Conservation (phyloP, 768 basidiomycete species). For the Suillus subalutaceus region DNA sequence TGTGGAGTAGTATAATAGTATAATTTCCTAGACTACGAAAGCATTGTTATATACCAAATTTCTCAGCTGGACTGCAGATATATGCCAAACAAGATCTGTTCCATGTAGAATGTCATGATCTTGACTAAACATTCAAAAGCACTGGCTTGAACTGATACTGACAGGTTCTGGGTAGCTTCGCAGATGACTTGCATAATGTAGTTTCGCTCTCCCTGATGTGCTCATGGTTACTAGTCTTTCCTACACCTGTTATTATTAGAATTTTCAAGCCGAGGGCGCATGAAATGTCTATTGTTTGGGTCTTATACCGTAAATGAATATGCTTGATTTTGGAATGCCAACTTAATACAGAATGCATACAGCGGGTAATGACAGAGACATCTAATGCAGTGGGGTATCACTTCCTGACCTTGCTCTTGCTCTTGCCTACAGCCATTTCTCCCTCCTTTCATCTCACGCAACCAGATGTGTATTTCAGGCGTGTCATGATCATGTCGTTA, state of each 20-base stretch:
- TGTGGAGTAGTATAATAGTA: not conserved
- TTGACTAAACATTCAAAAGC: constrained; percentile 94
- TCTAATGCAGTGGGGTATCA: no score
- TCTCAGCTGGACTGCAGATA: not conserved
- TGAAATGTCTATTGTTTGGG: no score
- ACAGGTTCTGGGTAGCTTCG: constrained; percentile 89
- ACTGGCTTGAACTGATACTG: constrained; percentile 84
- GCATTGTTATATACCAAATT: not conserved
- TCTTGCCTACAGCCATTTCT: constrained; percentile 11
- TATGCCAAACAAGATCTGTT: no score
- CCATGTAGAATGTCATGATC: constrained; percentile 93
- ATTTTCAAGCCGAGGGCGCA: no score
- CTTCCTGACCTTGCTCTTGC: constrained; percentile 3
- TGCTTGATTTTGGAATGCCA: no score
- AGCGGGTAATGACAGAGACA: not conserved
- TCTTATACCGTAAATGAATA: no score
- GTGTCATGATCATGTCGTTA: constrained; percentile 16
- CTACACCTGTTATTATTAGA: no score
- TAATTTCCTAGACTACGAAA: not conserved
- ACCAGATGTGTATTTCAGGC: constrained; percentile 15
- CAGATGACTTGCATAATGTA: constrained; percentile 99
- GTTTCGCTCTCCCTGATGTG: constrained; percentile 88
- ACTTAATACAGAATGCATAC: no score
- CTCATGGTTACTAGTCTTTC: no score
- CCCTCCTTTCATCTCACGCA: not conserved